Base-by-base conservation (phyloP, 2,329 filamentous ascomycete genomes). In the Cercospora sp. region DNA sequence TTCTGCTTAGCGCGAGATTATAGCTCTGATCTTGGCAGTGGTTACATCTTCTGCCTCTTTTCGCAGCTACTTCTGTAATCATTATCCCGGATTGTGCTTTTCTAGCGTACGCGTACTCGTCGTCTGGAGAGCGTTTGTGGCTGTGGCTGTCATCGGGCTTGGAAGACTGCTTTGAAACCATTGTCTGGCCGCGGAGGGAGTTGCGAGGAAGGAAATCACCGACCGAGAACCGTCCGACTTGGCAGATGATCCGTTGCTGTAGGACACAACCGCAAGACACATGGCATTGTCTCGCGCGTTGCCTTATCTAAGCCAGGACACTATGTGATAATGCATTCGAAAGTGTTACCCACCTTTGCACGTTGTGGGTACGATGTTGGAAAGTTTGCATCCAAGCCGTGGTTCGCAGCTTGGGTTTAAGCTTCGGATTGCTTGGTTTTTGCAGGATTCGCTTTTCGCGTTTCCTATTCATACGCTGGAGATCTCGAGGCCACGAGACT, bases 161-260 rank as follows among this genome's bases (percentile, higher is more conserved):
- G 36, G 36, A 42, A 42, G 48, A 9, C 12, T 26, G 23, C 12
- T 55, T 55, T 55, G 23, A 55, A 55, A 55, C 23, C 23, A 26
- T 30, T 30, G 20, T 26, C 20, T 55, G 23, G 48, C 30, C 16
- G 48, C 16, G 23, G 23, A 28, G 12, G 23, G 7, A 12, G 18
- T 31, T 16, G 28, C 55, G 18, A 59, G 8, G 31, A 36, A 36
- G 28, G 31, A 59, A 59, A 31, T 28, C n/a, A 7, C 28, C 55
- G 55, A 59, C 55, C 55, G 55, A 59, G 31, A 36, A 59, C 28
- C 28, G 55, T 59, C 55, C 55, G 55, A 33, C 55, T 59, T 59
- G 55, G 55, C 55, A 36, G 48, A 28, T n/a, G 48, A 18, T 57
- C 18, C 31, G 55, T 20, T n/a, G 28, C 30, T 23, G 48, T 16